Evolutionary conservation across 805 yeast genomes (phyloP).

Genomic region (Lipomyces starkeyi): DNA sequence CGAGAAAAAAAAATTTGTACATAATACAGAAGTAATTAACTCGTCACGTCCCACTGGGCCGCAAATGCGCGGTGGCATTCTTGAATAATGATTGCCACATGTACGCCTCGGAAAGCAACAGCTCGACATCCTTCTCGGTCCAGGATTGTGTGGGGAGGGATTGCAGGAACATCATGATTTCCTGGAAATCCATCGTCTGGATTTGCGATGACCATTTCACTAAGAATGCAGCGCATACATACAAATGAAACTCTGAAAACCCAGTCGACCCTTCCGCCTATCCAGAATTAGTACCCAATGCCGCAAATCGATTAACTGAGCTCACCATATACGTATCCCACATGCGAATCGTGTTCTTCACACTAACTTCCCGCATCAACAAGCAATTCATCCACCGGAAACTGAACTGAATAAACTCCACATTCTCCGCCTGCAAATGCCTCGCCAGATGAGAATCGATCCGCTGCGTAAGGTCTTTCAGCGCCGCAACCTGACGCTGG

Average conservation of each 20-base stretch:
- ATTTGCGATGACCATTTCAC: slow-evolving; percentile 83
- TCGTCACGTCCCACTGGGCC: slow-evolving; percentile 10
- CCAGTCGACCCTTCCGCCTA: slow-evolving; percentile 60
- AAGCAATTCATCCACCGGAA: slow-evolving; percentile 99
- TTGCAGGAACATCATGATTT: slow-evolving; percentile 87
- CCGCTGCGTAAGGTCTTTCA: slow-evolving; percentile 75
- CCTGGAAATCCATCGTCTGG: slow-evolving; percentile 90
- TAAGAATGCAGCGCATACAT: slow-evolving; percentile 96
- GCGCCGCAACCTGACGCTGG: slow-evolving; percentile 82
- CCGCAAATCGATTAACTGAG: too few relatives aligned
- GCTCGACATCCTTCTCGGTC: slow-evolving; percentile 88
- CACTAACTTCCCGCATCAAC: slow-evolving; percentile 88
- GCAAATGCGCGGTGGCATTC: slow-evolving; percentile 84
- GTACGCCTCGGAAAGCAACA: slow-evolving; percentile 91
- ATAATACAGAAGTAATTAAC: slow-evolving; percentile 1
- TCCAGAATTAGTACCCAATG: not conserved
- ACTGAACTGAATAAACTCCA: slow-evolving; percentile 94
- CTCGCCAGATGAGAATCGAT: slow-evolving; percentile 75
- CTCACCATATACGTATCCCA: slow-evolving; percentile 85
- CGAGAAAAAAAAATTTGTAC: not conserved
- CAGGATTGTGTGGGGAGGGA: slow-evolving; percentile 85
- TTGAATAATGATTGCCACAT: slow-evolving; percentile 95
- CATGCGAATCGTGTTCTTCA: slow-evolving; percentile 83
- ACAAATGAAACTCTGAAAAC: slow-evolving; percentile 90
- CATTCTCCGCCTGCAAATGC: slow-evolving; percentile 79